Percentiles rank a stretch among this genome's conserved stretches.
phyloP scores from a whole-genome alignment of 140 eudicot genomes.

The Flaveria floridana region DNA sequence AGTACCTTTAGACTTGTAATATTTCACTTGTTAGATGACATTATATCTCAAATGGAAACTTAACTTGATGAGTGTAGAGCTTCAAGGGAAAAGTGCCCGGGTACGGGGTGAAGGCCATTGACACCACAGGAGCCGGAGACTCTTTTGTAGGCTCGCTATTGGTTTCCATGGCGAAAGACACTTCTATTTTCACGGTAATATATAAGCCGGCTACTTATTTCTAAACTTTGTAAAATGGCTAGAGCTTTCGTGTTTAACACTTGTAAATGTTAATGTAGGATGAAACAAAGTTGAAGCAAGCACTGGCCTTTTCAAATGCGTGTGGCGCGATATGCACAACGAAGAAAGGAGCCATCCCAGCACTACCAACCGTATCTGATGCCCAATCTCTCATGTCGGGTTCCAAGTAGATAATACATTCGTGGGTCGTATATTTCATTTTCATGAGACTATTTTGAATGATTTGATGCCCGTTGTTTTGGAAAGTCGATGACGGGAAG shows the following conservation, averaged over 20 bases:
- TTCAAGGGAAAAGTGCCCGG: constrained; percentile 65
- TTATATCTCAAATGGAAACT: not conserved
- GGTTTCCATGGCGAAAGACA: constrained; percentile 56
- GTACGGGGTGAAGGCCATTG: constrained; percentile 56
- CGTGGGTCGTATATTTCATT: not conserved
- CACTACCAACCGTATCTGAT: constrained; percentile 52
- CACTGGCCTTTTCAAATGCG: constrained; percentile 59
- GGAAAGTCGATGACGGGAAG: not conserved
- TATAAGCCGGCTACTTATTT: not conserved
- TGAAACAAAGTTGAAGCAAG: constrained; percentile 57
- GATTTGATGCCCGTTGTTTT: constrained; percentile 5
- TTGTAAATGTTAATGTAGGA: constrained; percentile 35
- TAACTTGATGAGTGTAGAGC: constrained; percentile 36
- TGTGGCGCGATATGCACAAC: constrained; percentile 80
- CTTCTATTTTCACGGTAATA: constrained; percentile 45
- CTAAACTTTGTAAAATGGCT: not conserved
- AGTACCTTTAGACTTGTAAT: not conserved
- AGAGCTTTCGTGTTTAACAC: not conserved
- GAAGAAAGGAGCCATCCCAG: constrained; percentile 80
- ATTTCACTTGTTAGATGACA: not conserved
- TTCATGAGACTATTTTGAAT: constrained; percentile 12
- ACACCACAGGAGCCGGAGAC: constrained; percentile 91
- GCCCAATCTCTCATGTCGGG: constrained; percentile 51
- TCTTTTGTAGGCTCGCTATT: constrained; percentile 70
- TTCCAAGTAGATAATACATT: constrained; percentile 22